Evolutionary conservation across 257 asterid genomes (phyloP), one percentile per base, ranked within the genome.

Genomic region (Solanum chilense): DNA sequence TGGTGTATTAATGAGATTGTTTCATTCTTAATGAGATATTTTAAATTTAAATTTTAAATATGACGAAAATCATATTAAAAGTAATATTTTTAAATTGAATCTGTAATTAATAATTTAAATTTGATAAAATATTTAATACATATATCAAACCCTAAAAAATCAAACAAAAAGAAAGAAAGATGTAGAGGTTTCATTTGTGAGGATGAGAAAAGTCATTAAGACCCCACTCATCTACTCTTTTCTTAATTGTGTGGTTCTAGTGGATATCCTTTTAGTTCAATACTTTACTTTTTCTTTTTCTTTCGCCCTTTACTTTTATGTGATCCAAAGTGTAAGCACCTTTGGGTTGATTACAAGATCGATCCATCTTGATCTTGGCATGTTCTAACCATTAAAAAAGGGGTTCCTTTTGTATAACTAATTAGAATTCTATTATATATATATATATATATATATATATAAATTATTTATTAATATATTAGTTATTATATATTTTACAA

Each of bases 161-260:
- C 21, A 1, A 18, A 7, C 9, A 18, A 16, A 2, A 15, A 52
- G 7, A 15, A 33, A 49, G 21, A 52, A 52, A 18, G 25, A 56
- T 56, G 96, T 92, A 77, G 97, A 94, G 91, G 88, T 91, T 90
- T 90, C 93, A 88, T 88, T 86, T 92, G 85, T 92, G 91, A 90
- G 95, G 98, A 94, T 90, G 91, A 93, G 90, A 75, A 44, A 84
- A 78, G 41, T 78, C 84, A 64, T 39, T 88, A 7, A 9, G 91
- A 75, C 92, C 95, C 97, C 93, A 94, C 92, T 68, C 29, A 83
- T 86, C 92, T 66, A 2, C 58, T 84, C 83, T 27, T 84, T 73
- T 76, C 84, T 70, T 70, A 70, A 42, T 44, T 77, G 58, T 56
- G 86, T 89, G 90, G 88, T 66, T 76, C 33, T 82, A 73, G 89